Evolutionary conservation across 495 filamentous ascomycete genomes (phyloP), one percentile per base, ranked within the genome.

Genomic region (Aspergillus olivimuriae): DNA sequence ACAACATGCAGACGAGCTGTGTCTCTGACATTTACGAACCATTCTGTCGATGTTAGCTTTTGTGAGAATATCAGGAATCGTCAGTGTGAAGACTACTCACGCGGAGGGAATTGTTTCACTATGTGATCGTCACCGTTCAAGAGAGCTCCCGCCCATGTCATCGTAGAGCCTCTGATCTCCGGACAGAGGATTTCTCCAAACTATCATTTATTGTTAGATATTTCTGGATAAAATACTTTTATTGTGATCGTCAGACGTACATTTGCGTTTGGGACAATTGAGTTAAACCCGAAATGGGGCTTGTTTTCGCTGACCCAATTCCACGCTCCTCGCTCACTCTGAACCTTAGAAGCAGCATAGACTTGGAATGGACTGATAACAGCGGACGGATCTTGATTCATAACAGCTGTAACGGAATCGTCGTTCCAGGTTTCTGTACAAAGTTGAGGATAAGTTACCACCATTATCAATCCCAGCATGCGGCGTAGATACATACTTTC

Each of bases 261-360:
- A 28, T 60, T 64, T 3, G 44, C 39, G 41, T 57, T 61, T 19
- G 79, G 77, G 17, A 81, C 60, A 5, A 82, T 53, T 2, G 72
- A 43, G 24, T 77, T 77, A 46, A 80, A 63, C 1, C 47, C 60
- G 44, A 77, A 81, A 0, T 28, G 12, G 0, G 74, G 72, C 32
- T 72, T 62, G 9, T 77, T 37, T 34, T 74, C 63, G 17, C 70
- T 57, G 2, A 73, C 47, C 46, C 77, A 82, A 39, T 68, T 60
- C 75, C 74, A 82, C 2, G 74, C 48, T 3, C 63, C 59, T 24
- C 58, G 66, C 56, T 84, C 80, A 0, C 65, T 71, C 23, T 69
- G 63, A 1, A 66, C 70, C 50, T 85, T 83, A 46, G 70, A 73
- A 0, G 76, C 76, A 0, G 55, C 52, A 46, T 85, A 80, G 2